Evolutionary conservation across 2,329 filamentous ascomycete species (phyloP).

Genomic region (Penicillium sp.): DNA sequence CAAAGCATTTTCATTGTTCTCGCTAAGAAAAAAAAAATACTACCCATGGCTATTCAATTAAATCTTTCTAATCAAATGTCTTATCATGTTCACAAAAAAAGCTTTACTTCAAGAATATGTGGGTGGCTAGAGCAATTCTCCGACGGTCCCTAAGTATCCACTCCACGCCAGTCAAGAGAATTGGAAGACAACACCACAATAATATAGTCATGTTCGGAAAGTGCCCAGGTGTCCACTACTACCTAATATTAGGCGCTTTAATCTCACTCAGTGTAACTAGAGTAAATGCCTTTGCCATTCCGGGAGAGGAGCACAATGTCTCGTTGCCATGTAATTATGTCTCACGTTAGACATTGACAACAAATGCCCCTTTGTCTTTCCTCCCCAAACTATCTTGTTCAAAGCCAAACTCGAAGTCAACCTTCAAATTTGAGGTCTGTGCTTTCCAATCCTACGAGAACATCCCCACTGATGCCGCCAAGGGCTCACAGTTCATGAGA

Average conservation of each 20-base stretch:
- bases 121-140: neutral
- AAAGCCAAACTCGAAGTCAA: neutral
- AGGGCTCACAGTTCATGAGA: conserved; percentile 4
- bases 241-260: neutral
- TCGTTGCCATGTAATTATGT: neutral
- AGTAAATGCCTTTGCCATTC: neutral
- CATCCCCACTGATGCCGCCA: neutral
- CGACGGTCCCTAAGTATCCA: neutral
- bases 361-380: neutral
- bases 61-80: neutral
- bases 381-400: neutral
- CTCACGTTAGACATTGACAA: neutral
- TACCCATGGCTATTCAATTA: neutral
- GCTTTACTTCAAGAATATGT: too few relatives aligned
- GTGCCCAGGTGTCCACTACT: neutral
- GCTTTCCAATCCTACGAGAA: neutral
- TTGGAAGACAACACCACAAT: neutral
- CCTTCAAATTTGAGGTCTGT: neutral
- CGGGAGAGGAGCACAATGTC: neutral
- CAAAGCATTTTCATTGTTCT: neutral
- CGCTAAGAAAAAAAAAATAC: too few relatives aligned
- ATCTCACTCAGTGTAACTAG: neutral
- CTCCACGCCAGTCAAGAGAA: neutral
- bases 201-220: neutral
- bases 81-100: neutral